phyloP scores from a whole-genome alignment of 2,329 filamentous ascomycete genomes.

The Pyrenophora teres region DNA sequence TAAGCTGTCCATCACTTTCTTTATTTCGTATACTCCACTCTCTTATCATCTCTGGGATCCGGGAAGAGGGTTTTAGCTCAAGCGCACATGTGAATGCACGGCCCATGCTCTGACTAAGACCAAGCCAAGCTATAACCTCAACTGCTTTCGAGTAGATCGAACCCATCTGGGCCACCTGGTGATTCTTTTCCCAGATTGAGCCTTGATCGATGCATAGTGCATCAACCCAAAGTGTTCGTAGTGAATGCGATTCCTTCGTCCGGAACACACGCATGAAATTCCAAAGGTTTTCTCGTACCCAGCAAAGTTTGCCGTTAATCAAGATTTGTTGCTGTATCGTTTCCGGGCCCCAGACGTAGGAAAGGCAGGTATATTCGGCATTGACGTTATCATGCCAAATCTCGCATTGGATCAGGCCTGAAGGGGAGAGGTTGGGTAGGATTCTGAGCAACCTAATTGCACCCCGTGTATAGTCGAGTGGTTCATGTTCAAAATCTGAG shows the following conservation, averaged over 20 bases:
- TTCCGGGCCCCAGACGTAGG: constrained; percentile 15
- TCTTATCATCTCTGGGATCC: no score
- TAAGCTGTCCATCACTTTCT: background rate
- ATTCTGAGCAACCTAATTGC: constrained; percentile 12
- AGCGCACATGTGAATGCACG: no score
- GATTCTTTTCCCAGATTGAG: constrained; percentile 11
- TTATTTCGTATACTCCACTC: no score
- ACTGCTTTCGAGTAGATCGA: constrained; percentile 15
- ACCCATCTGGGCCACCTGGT: constrained; percentile 24
- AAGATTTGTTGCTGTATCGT: background rate
- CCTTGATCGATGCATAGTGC: constrained; percentile 36
- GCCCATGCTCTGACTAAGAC: constrained; percentile 7
- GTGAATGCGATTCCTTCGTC: background rate
- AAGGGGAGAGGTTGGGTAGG: background rate
- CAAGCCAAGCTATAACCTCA: constrained; percentile 16
- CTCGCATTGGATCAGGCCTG: constrained; percentile 8
- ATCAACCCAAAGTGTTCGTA: constrained; percentile 29
- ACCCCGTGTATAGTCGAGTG: constrained; percentile 5
- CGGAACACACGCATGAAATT: constrained; percentile 8
- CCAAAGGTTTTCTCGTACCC: constrained; percentile 14
- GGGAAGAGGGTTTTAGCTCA: no score
- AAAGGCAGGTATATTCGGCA: constrained; percentile 13
- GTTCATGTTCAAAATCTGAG: background rate
- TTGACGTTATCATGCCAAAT: constrained; percentile 3
- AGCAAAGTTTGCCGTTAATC: constrained; percentile 5